Evolutionary conservation across 2,329 filamentous ascomycete genomes (phyloP).

Genomic region (Fusarium hostae): DNA sequence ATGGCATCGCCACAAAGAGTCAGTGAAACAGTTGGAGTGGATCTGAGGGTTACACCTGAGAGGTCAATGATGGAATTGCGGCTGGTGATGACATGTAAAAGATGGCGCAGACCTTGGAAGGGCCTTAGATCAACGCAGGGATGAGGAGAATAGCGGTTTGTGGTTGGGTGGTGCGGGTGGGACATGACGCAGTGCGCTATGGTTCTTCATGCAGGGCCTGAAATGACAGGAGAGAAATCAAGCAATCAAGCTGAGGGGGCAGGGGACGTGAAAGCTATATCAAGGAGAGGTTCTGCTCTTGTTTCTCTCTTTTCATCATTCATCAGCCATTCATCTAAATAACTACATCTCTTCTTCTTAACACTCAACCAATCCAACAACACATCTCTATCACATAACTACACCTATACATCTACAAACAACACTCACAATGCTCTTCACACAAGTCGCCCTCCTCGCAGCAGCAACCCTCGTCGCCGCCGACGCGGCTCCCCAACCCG

Average conservation of each 20-base stretch:
- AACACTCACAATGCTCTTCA: slow-evolving; percentile 38
- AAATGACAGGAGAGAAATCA: slow-evolving; percentile 7
- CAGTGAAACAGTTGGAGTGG: slow-evolving; percentile 12
- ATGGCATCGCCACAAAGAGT: slow-evolving; percentile 17
- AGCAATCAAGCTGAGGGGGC: slow-evolving; percentile 8
- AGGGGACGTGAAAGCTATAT: slow-evolving; percentile 26
- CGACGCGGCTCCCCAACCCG: neutral
- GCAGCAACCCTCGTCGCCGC: slow-evolving; percentile 38
- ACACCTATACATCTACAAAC: neutral
- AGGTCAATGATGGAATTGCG: neutral
- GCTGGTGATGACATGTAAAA: slow-evolving; percentile 30
- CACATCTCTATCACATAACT: neutral
- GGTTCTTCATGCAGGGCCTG: slow-evolving; percentile 9
- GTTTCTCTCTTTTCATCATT: neutral
- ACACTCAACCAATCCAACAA: neutral
- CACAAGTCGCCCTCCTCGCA: slow-evolving; percentile 39
- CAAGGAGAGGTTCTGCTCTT: slow-evolving; percentile 11
- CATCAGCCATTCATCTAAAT: neutral
- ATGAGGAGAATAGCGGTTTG: neutral
- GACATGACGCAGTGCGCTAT: slow-evolving; percentile 24
- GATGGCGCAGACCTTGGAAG: slow-evolving; percentile 30
- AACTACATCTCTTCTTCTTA: neutral
- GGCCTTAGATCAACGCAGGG: slow-evolving; percentile 19
- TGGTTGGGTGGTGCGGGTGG: neutral
- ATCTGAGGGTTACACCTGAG: neutral